Evolutionary conservation across 495 filamentous ascomycete genomes (phyloP).

Genomic region (Cudoniella acicularis): DNA sequence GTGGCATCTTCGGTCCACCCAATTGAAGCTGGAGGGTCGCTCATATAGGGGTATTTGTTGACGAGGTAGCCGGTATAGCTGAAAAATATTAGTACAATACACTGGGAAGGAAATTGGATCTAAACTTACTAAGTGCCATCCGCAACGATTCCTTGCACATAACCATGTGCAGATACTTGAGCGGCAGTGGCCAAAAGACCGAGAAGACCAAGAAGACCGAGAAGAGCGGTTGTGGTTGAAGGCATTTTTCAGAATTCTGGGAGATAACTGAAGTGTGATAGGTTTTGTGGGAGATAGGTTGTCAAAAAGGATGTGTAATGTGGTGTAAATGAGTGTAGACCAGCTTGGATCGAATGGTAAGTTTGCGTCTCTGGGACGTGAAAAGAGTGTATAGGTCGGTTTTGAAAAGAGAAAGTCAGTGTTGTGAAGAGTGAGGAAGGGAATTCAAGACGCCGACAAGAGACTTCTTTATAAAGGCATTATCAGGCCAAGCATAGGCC

Average conservation of each 20-base stretch:
- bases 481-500: background rate
- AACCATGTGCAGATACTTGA: conserved; percentile 57
- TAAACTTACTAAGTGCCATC: conserved; percentile 39
- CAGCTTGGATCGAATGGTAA: background rate
- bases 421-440: background rate
- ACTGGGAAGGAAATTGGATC: background rate
- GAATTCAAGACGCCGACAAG: background rate
- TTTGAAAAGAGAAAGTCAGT: background rate
- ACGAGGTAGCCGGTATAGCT: conserved; percentile 25
- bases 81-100: background rate
- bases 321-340: background rate
- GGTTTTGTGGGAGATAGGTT: background rate
- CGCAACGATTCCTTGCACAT: conserved; percentile 53
- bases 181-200: conserved; percentile 34
- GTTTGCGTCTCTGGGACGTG: background rate
- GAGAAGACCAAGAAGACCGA: conserved; percentile 46
- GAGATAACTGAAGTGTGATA: background rate
- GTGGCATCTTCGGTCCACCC: conserved; percentile 42
- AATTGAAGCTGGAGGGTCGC: conserved; percentile 42
- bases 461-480: background rate
- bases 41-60: conserved; percentile 24
- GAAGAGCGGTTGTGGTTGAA: conserved; percentile 37
- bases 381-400: background rate
- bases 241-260: conserved; percentile 11
- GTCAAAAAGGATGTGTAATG: background rate